Evolutionary conservation across 768 basidiomycete genomes (phyloP), one percentile per base, ranked within the genome.

Genomic region (Podaxis mareebaensis): DNA sequence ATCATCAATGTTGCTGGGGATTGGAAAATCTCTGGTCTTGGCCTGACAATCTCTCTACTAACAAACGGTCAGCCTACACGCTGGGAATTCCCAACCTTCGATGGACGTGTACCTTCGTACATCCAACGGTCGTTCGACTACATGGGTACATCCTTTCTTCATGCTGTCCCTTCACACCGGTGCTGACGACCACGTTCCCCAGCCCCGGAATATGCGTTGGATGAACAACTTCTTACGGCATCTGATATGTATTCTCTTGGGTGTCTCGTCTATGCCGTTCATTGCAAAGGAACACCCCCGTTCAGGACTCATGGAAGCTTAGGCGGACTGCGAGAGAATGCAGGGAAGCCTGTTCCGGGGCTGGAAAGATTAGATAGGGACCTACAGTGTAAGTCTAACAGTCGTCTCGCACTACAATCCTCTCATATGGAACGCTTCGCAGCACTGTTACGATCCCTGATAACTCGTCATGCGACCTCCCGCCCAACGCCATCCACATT

Each of bases 181-280:
- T 17, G 10, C 54, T 20, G 30, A 58, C 52, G 38, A 62, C 20
- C 26, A 15, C 22, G 39, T 51, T 53, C 48, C 10, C 42, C 63
- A 96, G 96, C 95, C 1, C 95, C 96, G 0, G 97, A 99, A 76
- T 98, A 96, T 76, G 92, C 89, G 1, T 76, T 98, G 64, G 95
- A 98, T 72, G 95, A 97, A 71, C 83, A 87, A 13, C 81, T 98
- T 2, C 81, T 89, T 39, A 91, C 95, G 0, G 85, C 93, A 0
- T 96, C 93, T 8, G 96, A 99, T 71, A 91, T 99, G 85, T 96
- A 92, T 70, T 88, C 93, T 1, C 84, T 99, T 22, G 97, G 96
- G 20, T 95, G 91, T 68, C 74, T 99, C 38, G 85, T 99, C 36
- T 93, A 94, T 73, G 90, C 94, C 3, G 94, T 96, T 11, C 96